A percentile compares a stretch with the other conserved stretches of the same genome.
These are phyloP conservation scores for Canavalia gladiata DNA, from an alignment of 306 rosid genomes.

Conservation along the genomic window DNA sequence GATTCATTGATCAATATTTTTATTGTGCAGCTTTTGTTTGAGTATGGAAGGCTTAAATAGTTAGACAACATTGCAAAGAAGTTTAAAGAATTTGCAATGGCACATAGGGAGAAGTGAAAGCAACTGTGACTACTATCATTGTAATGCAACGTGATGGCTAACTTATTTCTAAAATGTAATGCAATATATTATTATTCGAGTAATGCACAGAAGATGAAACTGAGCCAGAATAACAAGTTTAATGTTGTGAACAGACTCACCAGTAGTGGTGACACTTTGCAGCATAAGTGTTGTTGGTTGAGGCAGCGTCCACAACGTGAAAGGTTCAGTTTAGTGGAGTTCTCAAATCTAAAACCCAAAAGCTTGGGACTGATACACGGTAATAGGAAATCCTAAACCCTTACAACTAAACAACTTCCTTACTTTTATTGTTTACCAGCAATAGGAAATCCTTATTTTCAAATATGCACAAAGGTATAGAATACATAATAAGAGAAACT, in stretches of 20 bases:
- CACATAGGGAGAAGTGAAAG: slow-evolving; percentile 90
- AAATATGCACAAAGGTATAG: too few species aligned
- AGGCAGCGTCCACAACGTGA: background rate
- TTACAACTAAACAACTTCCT: too few species aligned
- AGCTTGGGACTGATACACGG: background rate
- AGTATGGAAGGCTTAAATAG: slow-evolving; percentile 81
- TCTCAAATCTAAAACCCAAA: slow-evolving; percentile 9
- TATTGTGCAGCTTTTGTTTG: slow-evolving; percentile 61
- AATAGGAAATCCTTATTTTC: too few species aligned
- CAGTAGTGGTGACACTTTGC: background rate
- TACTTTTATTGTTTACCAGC: too few species aligned
- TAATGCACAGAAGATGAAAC: background rate
- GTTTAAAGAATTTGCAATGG: slow-evolving; percentile 85
- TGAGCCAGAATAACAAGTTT: background rate
- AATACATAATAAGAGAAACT: too few species aligned
- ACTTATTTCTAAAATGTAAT: background rate
- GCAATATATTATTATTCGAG: background rate
- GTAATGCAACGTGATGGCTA: slow-evolving; percentile 53
- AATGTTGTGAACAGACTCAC: background rate
- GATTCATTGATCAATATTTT: slow-evolving; percentile 33
- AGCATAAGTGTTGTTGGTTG: background rate
- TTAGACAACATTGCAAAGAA: slow-evolving; percentile 75
- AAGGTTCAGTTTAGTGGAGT: background rate
- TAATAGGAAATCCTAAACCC: too few species aligned
- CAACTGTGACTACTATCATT: slow-evolving; percentile 79